These are phyloP conservation scores for Heritiera littoralis DNA, from an alignment of 345 rosid species.

Conservation along the genomic window DNA sequence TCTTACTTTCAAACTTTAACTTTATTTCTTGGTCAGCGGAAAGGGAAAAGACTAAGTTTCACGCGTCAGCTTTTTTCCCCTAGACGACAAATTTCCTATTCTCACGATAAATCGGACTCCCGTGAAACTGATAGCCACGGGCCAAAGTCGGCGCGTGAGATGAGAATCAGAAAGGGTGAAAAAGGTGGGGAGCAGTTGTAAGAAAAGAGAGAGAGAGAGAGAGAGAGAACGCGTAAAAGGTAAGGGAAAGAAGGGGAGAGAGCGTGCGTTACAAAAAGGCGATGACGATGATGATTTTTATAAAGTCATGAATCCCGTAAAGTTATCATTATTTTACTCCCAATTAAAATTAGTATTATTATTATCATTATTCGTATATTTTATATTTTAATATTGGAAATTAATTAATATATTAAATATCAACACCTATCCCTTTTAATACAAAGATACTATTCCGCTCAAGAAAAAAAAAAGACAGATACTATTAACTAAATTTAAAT, in stretches of 20 bases:
- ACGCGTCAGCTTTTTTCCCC: conserved; percentile 42
- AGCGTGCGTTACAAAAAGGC: conserved; percentile 48
- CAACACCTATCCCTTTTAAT: too few species aligned
- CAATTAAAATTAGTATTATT: too few species aligned
- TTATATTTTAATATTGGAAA: too few species aligned
- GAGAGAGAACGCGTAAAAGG: conserved; percentile 57
- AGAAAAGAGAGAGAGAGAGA: neutral
- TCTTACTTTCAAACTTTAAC: conserved; percentile 7
- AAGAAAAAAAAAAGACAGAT: too few species aligned
- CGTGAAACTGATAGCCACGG: neutral
- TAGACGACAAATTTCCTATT: conserved; percentile 32
- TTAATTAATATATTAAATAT: too few species aligned
- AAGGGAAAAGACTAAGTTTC: conserved; percentile 36
- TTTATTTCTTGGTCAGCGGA: conserved; percentile 32
- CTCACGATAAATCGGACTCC: conserved; percentile 10
- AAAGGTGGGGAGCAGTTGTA: neutral
- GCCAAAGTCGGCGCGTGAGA: neutral
- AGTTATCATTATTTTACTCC: neutral
- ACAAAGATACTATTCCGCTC: too few species aligned
- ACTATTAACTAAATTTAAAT: too few species aligned
- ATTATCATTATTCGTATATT: too few species aligned
- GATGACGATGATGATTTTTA: conserved; percentile 17
- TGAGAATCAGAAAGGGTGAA: neutral
- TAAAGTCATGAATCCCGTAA: conserved; percentile 31
- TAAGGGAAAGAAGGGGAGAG: conserved; percentile 18